phyloP scores from a whole-genome alignment of 352 stramenopile genomes.

The Albugo laibachii region DNA sequence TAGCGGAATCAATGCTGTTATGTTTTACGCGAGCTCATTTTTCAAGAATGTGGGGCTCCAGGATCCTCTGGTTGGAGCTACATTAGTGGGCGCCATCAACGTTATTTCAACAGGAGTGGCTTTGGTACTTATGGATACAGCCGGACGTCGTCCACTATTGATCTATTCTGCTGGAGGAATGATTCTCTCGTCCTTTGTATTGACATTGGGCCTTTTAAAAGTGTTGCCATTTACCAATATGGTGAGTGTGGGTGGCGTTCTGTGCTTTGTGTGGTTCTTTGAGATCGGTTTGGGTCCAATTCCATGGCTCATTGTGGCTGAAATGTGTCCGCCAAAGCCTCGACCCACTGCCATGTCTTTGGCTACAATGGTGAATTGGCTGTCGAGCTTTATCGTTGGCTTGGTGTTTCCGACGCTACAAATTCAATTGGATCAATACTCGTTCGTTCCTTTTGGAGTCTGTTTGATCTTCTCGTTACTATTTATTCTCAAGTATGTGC shows the following conservation, averaged over 20 bases:
- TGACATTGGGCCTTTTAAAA: conserved; percentile 46
- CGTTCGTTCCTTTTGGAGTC: conserved; percentile 79
- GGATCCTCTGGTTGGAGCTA: conserved; percentile 39
- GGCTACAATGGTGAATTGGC: conserved; percentile 90
- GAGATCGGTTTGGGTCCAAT: conserved; percentile 47
- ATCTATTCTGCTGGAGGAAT: conserved; percentile 51
- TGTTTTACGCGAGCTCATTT: conserved; percentile 64
- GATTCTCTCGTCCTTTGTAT: conserved; percentile 40
- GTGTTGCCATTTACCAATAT: conserved; percentile 42
- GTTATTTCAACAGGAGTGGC: conserved; percentile 51
- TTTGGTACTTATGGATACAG: conserved; percentile 56
- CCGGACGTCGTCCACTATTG: conserved; percentile 34
- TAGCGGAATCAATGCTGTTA: conserved; percentile 55
- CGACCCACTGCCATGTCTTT: conserved; percentile 80
- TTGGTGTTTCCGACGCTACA: conserved; percentile 86
- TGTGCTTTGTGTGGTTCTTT: conserved; percentile 63
- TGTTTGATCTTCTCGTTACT: conserved; percentile 52
- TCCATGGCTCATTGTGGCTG: conserved; percentile 91
- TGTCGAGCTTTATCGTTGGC: conserved; percentile 88
- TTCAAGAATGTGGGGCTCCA: conserved; percentile 49
- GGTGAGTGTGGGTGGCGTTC: conserved; percentile 31
- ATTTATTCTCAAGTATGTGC: conserved; percentile 72
- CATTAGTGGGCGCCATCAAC: conserved; percentile 44
- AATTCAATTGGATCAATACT: conserved; percentile 59
- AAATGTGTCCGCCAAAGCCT: conserved; percentile 91